Conservation (phyloP, 345 rosid species). For the Citrus unshiu region DNA sequence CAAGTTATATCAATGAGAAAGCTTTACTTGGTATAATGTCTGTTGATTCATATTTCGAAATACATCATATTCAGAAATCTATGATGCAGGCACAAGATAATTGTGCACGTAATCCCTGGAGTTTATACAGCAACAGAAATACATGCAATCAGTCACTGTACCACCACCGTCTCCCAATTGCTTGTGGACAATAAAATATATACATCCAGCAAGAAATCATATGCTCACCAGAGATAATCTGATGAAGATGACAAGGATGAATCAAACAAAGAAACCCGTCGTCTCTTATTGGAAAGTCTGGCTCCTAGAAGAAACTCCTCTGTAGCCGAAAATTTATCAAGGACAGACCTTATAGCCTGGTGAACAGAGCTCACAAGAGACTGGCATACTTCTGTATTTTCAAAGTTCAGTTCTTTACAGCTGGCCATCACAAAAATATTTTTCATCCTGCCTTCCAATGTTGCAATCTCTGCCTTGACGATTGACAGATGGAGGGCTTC, state of each 20-base stretch:
- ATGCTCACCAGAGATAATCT: slow-evolving; percentile 22
- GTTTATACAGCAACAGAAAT: slow-evolving; percentile 6
- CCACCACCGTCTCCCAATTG: background rate
- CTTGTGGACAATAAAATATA: background rate
- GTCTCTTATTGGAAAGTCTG: slow-evolving; percentile 31
- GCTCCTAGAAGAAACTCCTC: slow-evolving; percentile 30
- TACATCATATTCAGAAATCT: background rate
- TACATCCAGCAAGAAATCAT: background rate
- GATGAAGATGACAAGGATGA: slow-evolving; percentile 30
- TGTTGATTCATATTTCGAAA: background rate
- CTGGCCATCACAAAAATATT: slow-evolving; percentile 22
- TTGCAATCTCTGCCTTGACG: slow-evolving; percentile 39
- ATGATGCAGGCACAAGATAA: background rate
- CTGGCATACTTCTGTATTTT: slow-evolving; percentile 15
- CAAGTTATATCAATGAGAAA: background rate
- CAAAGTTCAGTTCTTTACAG: slow-evolving; percentile 13
- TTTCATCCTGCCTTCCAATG: slow-evolving; percentile 39
- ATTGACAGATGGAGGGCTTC: slow-evolving; percentile 32
- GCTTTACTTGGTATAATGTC: background rate
- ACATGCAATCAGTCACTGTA: slow-evolving; percentile 8
- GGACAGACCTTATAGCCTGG: slow-evolving; percentile 31
- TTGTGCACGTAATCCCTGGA: background rate
- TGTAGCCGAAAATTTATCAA: slow-evolving; percentile 34
- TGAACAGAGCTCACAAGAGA: slow-evolving; percentile 26
- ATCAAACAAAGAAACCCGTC: slow-evolving; percentile 27